These are phyloP conservation scores for Picea sitchensis DNA, from an alignment of 75 land plant genomes.

Conservation along the genomic window DNA sequence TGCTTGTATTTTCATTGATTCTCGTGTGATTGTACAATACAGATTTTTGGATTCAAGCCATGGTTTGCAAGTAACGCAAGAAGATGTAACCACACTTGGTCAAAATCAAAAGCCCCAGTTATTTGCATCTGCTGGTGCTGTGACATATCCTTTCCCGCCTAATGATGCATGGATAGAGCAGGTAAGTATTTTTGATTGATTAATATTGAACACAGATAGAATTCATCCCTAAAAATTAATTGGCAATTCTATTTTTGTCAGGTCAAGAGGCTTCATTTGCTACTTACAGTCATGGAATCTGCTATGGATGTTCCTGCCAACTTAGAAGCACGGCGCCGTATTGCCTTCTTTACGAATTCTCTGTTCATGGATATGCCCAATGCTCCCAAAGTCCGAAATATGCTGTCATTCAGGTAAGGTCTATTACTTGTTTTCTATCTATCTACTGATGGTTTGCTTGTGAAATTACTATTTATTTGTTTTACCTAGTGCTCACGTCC, in stretches of 20 bases:
- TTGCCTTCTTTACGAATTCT: conserved; percentile 92
- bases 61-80: neutral
- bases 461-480: too few relatives aligned
- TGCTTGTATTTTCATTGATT: neutral
- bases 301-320: conserved; percentile 90
- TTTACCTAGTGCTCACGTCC: too few relatives aligned
- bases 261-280: conserved; percentile 80
- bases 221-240: neutral
- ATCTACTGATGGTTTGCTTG: too few relatives aligned
- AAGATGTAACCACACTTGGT: neutral
- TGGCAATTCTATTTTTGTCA: conserved; percentile 16
- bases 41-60: conserved; percentile 6
- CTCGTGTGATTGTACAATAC: neutral
- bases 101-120: neutral
- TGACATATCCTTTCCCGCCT: neutral
- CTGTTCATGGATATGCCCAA: conserved; percentile 97
- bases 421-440: too few relatives aligned
- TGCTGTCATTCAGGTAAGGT: conserved; percentile 89
- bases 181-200: conserved; percentile 15
- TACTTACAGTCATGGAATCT: conserved; percentile 84
- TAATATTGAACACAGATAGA: neutral
- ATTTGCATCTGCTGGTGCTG: conserved; percentile 3
- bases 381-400: conserved; percentile 89
- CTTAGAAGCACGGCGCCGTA: conserved; percentile 93
- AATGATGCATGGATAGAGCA: conserved; percentile 39